Evolutionary conservation across 306 rosid genomes (phyloP), one percentile per base, ranked within the genome.

Genomic region (Psophocarpus tetragonolobus): DNA sequence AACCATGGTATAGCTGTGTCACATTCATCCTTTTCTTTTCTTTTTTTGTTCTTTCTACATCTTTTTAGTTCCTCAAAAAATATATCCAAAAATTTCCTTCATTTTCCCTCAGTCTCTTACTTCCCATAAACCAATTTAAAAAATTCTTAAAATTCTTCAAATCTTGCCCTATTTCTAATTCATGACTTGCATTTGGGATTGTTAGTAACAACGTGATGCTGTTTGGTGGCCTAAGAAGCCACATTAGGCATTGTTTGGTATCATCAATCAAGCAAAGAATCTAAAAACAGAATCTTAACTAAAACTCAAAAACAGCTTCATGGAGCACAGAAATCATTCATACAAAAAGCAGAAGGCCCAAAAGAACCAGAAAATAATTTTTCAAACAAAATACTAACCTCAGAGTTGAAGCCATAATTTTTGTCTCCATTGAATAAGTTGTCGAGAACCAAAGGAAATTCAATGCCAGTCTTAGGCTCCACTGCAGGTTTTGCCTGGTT

Each of bases 391-490:
- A 84, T 74, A 73, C 57, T 77, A 61, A 92, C 97, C 99, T 96
- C 96, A 14, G 97, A 86, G 82, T 83, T 84, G 71, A 84, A 81
- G 80, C 86, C 78, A 64, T 84, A 79, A 79, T 84, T 83, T 63
- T 72, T 84, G 63, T 87, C 91, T 71, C 81, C 84, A 30, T 84
- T 27, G 54, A 85, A 83, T 69, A 84, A 56, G 24, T 81, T 75
- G 82, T 83, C 94, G 82, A 92, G 82, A 76, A 92, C 67, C 62
- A 80, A 65, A 33, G 99, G 98, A 84, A 96, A 96, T 79, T 91
- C 97, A 71, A 93, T 90, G 80, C 99, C 98, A 64, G 99, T 92
- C 84, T 76, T 92, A 70, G 96, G 91, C 81, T 95, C 99, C 78
- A 90, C 88, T 3, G 83, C 87, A 82, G 90, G 85, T 65, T 87